Base-by-base conservation (phyloP, 805 yeast species). In the Zygosaccharomyces siamensis region DNA sequence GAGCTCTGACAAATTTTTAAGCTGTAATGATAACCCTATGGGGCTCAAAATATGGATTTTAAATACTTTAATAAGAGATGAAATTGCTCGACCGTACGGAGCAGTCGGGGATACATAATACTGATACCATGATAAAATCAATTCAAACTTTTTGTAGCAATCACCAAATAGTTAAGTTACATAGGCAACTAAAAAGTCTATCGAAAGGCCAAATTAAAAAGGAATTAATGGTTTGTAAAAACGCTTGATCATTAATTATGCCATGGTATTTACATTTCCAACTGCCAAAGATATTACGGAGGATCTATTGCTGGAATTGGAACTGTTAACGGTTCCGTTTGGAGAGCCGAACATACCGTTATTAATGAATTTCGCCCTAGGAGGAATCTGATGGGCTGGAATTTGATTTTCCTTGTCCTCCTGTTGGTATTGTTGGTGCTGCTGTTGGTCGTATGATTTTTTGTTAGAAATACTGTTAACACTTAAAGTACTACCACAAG, bases 401-500 rank as follows among this genome's bases (percentile, higher is more conserved):
- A 52, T 50, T 26, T 53, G 57, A 44, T 61, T 61, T 41, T 61
- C 66, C 47, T 61, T 61, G 45, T 61, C 56, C 37, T 50, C 52
- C 42, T 39, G 41, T 24, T 39, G 37, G 28, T 48, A 24, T n/a
- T 50, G 40, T 33, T 48, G 32, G n/a, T 33, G 47, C 16, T 44
- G 42, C 14, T 37, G 35, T 12, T 43, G 44, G 33, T 42, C 36
- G 39, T 31, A 37, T 24, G 23, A 21, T 16, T 39, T 46, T 40
- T 53, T 53, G 43, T 52, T 54, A 16, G 63, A 56, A 38, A 58
- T 50, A 45, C 66, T 59, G 47, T 61, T 57, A 26, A 62, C 61
- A 50, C 68, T 64, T 20, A 61, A 27, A 14, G 63, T 49, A 47
- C 65, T 59, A 11, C 58, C 59, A 49, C 64, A 57, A 30, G 62